Evolutionary conservation across 495 filamentous ascomycete genomes (phyloP).

Genomic region (Hypoxylon rickii): DNA sequence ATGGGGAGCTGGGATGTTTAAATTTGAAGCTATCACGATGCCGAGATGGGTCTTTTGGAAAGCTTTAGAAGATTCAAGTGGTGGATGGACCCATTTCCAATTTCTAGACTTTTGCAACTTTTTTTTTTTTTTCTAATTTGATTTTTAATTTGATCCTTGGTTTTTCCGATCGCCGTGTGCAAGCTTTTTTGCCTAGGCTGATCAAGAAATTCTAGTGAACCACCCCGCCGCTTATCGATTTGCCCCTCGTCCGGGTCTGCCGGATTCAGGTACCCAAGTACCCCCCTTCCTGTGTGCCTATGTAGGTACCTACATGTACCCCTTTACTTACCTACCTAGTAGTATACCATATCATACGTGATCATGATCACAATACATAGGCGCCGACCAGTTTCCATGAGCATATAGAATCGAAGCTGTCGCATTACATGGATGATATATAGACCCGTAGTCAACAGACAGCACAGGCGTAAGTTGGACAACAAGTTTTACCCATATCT

Average conservation of each 20-base stretch:
- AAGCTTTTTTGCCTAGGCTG: no score
- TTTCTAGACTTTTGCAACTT: neutral
- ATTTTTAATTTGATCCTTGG: slow-evolving; percentile 32
- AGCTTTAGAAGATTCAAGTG: slow-evolving; percentile 45
- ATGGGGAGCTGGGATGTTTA: slow-evolving; percentile 26
- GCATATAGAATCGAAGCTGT: slow-evolving; percentile 10
- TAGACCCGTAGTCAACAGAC: slow-evolving; percentile 4
- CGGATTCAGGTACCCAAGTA: no score
- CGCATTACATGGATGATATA: slow-evolving; percentile 22
- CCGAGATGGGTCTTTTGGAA: slow-evolving; percentile 34
- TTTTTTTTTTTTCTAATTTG: neutral
- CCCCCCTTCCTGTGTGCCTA: no score
- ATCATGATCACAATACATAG: no score
- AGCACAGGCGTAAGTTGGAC: slow-evolving; percentile 8
- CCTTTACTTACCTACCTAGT: no score
- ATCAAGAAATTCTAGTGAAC: no score
- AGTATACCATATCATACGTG: no score
- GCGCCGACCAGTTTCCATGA: no score
- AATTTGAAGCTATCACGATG: slow-evolving; percentile 41
- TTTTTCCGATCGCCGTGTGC: slow-evolving; percentile 43
- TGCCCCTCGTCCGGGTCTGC: slow-evolving; percentile 12
- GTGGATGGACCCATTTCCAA: slow-evolving; percentile 22
- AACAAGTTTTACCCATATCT: slow-evolving; percentile 18
- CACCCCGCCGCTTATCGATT: no score
- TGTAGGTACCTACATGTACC: no score